Percentiles rank a stretch among this genome's conserved stretches.
Conservation (phyloP, 257 asterid species). For the Vinca minor region DNA sequence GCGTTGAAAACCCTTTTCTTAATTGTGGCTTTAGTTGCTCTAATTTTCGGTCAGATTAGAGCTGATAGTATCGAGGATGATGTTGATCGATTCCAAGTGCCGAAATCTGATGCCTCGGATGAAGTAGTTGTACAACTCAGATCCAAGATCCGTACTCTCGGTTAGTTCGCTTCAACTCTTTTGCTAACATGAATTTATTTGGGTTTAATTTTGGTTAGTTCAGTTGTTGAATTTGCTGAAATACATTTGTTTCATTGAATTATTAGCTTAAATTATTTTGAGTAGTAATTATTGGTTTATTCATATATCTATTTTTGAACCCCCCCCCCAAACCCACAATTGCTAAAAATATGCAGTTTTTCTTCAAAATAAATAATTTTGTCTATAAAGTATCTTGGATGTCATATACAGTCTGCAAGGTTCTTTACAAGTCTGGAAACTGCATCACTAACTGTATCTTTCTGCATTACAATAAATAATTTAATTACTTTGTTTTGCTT, state of each 20-base stretch:
- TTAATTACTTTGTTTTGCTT: neutral
- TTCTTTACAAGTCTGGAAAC: neutral
- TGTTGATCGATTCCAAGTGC: conserved; percentile 23
- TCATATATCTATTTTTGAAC: no score
- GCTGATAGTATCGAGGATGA: conserved; percentile 29
- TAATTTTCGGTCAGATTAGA: conserved; percentile 25
- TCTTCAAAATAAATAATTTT: neutral
- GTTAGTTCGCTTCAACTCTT: conserved; percentile 34
- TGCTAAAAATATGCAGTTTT: neutral
- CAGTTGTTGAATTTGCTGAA: conserved; percentile 6
- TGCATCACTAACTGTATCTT: neutral
- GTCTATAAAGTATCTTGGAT: no score
- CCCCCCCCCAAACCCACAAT: neutral
- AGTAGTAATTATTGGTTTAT: no score
- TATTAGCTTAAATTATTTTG: neutral
- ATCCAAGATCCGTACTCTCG: conserved; percentile 57
- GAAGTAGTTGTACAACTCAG: conserved; percentile 39
- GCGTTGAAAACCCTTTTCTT: conserved; percentile 4
- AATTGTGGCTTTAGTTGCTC: neutral
- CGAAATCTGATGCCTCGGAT: conserved; percentile 40
- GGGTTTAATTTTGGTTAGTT: neutral
- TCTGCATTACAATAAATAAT: neutral
- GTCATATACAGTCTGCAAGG: neutral
- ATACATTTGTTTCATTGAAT: neutral
- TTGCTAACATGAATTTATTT: neutral